phyloP scores from a whole-genome alignment of 2,329 filamentous ascomycete species.

The Tolypocladium guangdongense region DNA sequence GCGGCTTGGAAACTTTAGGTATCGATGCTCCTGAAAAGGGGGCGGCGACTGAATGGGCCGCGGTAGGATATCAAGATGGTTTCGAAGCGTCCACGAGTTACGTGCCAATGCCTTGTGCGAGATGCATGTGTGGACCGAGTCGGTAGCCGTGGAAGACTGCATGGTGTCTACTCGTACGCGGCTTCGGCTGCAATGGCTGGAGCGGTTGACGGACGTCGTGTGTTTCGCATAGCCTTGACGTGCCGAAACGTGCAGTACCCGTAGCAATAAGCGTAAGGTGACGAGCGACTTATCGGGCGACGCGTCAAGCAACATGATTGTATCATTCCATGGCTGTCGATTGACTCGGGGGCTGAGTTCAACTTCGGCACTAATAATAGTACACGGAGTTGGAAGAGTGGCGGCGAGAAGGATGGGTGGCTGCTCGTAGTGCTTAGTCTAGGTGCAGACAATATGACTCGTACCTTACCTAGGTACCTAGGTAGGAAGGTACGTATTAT shows the following conservation, averaged over 20 bases:
- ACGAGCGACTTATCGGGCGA: too few species aligned
- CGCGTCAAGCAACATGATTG: too few species aligned
- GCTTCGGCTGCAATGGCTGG: too few species aligned
- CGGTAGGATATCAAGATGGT: neutral
- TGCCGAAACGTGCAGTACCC: too few species aligned
- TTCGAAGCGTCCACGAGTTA: neutral
- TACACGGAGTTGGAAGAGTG: neutral
- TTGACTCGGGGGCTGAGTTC: too few species aligned
- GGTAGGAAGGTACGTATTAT: too few species aligned
- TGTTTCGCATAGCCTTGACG: neutral
- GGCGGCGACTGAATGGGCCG: neutral
- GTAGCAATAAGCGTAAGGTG: too few species aligned
- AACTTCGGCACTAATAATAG: too few species aligned
- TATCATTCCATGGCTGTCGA: too few species aligned
- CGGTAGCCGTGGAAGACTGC: too few species aligned
- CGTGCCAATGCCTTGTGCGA: neutral
- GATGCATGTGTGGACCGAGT: neutral
- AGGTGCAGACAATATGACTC: too few species aligned
- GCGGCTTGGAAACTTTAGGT: neutral
- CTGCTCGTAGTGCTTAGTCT: neutral
- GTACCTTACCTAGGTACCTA: too few species aligned
- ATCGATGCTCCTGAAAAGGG: neutral
- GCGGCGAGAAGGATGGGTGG: neutral
- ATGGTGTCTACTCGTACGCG: neutral
- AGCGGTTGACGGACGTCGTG: neutral